Evolutionary conservation across 176 grass and related monocot genomes (phyloP).

Genomic region (Triticum monococcum): DNA sequence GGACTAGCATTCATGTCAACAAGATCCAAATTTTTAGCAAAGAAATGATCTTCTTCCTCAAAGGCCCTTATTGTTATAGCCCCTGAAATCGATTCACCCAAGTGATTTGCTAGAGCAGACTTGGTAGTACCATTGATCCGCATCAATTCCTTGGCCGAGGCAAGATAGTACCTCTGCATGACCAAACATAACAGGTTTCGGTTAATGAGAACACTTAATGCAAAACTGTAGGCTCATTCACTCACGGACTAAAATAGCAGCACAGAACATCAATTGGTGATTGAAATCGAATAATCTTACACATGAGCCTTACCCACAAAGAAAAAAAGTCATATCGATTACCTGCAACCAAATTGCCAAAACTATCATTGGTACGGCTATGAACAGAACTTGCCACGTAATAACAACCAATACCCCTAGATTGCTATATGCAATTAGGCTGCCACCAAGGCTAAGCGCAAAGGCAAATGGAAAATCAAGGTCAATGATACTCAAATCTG

Average conservation of each 20-base stretch:
- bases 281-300: background rate
- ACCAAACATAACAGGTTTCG: constrained; percentile 14
- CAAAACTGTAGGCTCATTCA: background rate
- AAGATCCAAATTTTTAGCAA: constrained; percentile 67
- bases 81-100: constrained; percentile 82
- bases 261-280: background rate
- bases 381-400: constrained; percentile 90
- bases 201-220: background rate
- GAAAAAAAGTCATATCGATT: background rate
- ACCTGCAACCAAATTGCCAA: constrained; percentile 77
- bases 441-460: constrained; percentile 40
- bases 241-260: background rate
- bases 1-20: constrained; percentile 86
- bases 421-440: constrained; percentile 68
- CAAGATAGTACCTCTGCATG: constrained; percentile 82
- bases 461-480: constrained; percentile 44
- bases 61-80: constrained; percentile 85
- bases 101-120: constrained; percentile 82
- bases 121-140: constrained; percentile 91
- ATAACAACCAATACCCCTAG: constrained; percentile 78
- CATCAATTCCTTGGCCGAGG: constrained; percentile 64
- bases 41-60: constrained; percentile 76
- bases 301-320: background rate
- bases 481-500: no score
- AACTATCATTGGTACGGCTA: constrained; percentile 63